Evolutionary conservation across 176 grass and related monocot genomes (phyloP).

Genomic region (Otatea glauca): DNA sequence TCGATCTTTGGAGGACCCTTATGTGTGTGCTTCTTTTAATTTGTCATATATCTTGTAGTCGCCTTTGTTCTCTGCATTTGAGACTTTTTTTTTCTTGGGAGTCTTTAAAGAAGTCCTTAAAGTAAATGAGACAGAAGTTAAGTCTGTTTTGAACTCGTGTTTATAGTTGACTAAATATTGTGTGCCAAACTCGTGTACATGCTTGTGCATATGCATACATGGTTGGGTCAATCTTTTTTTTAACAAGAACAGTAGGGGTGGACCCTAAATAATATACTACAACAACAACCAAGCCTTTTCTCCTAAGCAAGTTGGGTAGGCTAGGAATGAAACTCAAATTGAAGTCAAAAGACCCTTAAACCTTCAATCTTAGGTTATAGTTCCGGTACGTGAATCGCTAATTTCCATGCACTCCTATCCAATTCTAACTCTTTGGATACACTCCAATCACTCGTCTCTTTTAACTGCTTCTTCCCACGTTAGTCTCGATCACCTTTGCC

Average conservation of each 20-base stretch:
- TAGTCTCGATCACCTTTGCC: too few species aligned
- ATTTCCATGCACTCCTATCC: too few species aligned
- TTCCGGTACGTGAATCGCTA: too few species aligned
- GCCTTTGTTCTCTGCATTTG: background rate
- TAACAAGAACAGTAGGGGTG: background rate
- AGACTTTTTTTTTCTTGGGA: background rate
- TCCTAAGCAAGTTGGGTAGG: too few species aligned
- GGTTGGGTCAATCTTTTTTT: background rate
- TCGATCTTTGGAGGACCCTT: conserved; percentile 21
- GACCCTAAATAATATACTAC: too few species aligned
- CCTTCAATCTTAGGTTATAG: too few species aligned
- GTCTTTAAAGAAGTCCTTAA: background rate
- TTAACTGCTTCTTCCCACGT: too few species aligned
- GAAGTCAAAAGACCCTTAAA: too few species aligned
- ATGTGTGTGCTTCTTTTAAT: conserved; percentile 30
- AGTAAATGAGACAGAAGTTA: conserved; percentile 2
- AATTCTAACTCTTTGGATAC: too few species aligned
- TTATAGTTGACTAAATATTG: conserved; percentile 14
- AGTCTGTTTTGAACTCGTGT: background rate
- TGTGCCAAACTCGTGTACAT: background rate
- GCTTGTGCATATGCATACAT: background rate
- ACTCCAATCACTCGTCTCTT: too few species aligned
- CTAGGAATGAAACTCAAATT: too few species aligned
- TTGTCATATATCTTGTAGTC: background rate
- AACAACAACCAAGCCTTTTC: too few species aligned